Conservation (phyloP, 257 asterid genomes). For the Jacaranda copaia region DNA sequence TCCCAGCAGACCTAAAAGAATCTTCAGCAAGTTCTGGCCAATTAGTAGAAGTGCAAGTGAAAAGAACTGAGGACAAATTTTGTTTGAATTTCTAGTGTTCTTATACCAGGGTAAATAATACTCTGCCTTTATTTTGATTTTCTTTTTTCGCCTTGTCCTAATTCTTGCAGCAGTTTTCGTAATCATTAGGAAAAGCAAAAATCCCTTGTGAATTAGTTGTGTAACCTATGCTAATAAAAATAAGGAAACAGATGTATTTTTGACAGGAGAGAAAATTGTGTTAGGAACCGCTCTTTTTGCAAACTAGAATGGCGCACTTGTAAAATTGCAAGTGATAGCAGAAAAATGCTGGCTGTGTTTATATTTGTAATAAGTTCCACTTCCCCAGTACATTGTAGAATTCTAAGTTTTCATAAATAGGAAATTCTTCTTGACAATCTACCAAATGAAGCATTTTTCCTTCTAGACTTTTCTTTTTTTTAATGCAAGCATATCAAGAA, state of each 20-base stretch:
- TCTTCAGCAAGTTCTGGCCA: slow-evolving; percentile 86
- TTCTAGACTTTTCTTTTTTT: neutral
- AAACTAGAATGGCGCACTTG: slow-evolving; percentile 2
- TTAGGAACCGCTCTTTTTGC: slow-evolving; percentile 3
- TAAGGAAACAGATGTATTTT: slow-evolving; percentile 27
- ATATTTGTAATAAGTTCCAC: neutral
- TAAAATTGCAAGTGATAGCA: neutral
- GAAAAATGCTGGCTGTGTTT: neutral
- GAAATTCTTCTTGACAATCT: neutral
- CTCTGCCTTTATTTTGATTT: slow-evolving; percentile 18
- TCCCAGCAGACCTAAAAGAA: slow-evolving; percentile 63
- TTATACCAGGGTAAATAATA: slow-evolving; percentile 41
- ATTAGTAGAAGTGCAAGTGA: slow-evolving; percentile 59
- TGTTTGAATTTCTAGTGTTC: slow-evolving; percentile 22
- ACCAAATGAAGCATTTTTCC: neutral
- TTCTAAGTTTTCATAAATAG: neutral
- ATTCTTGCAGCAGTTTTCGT: slow-evolving; percentile 46
- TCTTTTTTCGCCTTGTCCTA: neutral
- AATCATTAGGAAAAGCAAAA: slow-evolving; percentile 44
- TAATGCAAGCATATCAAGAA: no score
- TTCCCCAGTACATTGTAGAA: neutral
- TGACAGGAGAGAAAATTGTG: slow-evolving; percentile 25
- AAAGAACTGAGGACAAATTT: slow-evolving; percentile 51
- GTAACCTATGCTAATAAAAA: slow-evolving; percentile 51
- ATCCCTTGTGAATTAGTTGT: slow-evolving; percentile 45